Base-by-base conservation (phyloP, 192 early-diverging fungal species). In the Coemansia sp. region DNA sequence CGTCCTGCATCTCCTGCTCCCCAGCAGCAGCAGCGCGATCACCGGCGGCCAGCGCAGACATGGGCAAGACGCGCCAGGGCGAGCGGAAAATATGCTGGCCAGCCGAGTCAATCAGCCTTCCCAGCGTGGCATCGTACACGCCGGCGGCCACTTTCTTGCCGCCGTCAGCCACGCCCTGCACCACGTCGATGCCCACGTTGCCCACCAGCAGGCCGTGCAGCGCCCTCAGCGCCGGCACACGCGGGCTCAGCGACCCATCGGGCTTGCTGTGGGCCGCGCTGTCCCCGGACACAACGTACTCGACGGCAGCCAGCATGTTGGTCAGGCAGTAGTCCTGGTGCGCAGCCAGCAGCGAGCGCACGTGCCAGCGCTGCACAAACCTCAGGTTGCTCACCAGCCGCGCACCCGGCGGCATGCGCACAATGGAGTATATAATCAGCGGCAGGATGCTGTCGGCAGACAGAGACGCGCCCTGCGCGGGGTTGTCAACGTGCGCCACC, bases 331-430 rank as follows among this genome's bases (percentile, higher is more conserved):
- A 82, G 43, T 73, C 70, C n/a, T 62, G 64, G 44, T 74, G 71
- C 37, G 78, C 49, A 4, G 66, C 44, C 24, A 80, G 62, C 39
- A 80, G 57, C 10, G 75, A 59, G 10, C 42, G 75, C 4, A 60
- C 61, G 22, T 69, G 74, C 63, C 66, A 82, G 22, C 66, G 53
- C 55, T 75, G 71, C 45, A 82, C 64, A 25, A 66, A 90, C 59
- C 80, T 80, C 23, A 90, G 58, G 39, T 87, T 90, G n/a, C 85
- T 87, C 2, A 88, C 70, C 9, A 90, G 81, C 25, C 84, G 81
- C n/a, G n/a, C n/a, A n/a, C n/a, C n/a, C 12, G 82, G 80, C 8
- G 88, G 88, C 34, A 87, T 90, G 53, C 81, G 82, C 4, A 87
- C 83, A 17, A 90, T 80, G 1, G 85, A 81, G 33, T 82, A 87